Evolutionary conservation across 1,284 basidiomycete genomes (phyloP), one percentile per base, ranked within the genome.

Genomic region (Malassezia yamatoensis): DNA sequence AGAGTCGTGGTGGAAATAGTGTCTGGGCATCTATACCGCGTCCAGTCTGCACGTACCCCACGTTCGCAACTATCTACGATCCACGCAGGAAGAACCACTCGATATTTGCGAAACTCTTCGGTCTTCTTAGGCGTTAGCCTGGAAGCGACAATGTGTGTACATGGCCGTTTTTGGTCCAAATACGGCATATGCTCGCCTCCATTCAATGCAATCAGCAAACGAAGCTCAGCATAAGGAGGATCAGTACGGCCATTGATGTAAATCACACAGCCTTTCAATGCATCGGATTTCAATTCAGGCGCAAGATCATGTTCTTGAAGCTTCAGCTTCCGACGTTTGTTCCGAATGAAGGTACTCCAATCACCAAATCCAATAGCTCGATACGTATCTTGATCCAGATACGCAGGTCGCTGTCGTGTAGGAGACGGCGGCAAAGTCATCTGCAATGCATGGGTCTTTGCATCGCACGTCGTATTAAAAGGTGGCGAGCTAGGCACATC

Each of bases 81-180:
- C 90, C 91, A 98, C 56, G 85, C 84, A 0, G 90, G 89, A 35
- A 79, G 79, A 32, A 87, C 89, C 11, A 96, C 85, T 69, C 88
- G 91, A 83, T 93, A 86, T 49, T 84, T 77, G 68, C 85, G 82
- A 75, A 91, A 94, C 65, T 94, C 90, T 44, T 82, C 81, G 45
- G 88, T 81, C 76, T 96, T 96, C 50, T 84, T 83, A 0, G 89
- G 84, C 0, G 93, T 96, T 34, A 98, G 80, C 20, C 87, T 85
- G 54, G 85, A 86, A 0, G 93, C 91, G 53, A 98, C 80, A 62
- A 96, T 85, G 71, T 91, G 89, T 0, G 88, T 90, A 38, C 60
- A 59, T 10, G 66, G 61, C 13, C 57, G 49, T 72, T 90, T 89
- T 74, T 80, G 83, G 73, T 87, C 86, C 20, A 93, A 79, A 72